Evolutionary conservation across 768 basidiomycete species (phyloP).

Genomic region (Candolleomyces eurysporus): DNA sequence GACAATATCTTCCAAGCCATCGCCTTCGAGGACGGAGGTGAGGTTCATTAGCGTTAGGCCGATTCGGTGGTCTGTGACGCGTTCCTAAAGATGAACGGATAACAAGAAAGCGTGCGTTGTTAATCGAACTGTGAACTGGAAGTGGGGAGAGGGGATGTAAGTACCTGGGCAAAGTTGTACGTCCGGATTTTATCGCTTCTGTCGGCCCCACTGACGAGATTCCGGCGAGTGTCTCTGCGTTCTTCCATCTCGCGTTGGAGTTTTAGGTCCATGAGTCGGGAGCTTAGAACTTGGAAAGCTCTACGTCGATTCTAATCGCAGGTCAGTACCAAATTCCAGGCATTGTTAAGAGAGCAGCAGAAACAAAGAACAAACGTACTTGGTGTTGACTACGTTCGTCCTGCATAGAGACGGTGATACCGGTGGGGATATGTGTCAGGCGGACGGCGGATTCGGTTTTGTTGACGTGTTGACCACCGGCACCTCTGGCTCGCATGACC

Average conservation of each 20-base stretch:
- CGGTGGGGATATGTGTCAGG: slow-evolving; percentile 88
- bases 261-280: slow-evolving; percentile 81
- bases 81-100: slow-evolving; percentile 52
- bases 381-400: slow-evolving; percentile 96
- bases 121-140: too few species aligned
- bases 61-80: slow-evolving; percentile 91
- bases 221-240: slow-evolving; percentile 65
- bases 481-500: slow-evolving; percentile 95
- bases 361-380: slow-evolving; percentile 7
- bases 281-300: slow-evolving; percentile 87
- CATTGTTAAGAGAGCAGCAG: too few species aligned
- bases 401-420: slow-evolving; percentile 96
- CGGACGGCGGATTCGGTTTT: slow-evolving; percentile 98
- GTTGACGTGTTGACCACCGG: slow-evolving; percentile 98
- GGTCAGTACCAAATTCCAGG: too few species aligned
- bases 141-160: slow-evolving; percentile 10
- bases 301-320: slow-evolving; percentile 64
- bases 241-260: slow-evolving; percentile 67
- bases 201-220: slow-evolving; percentile 78
- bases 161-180: slow-evolving; percentile 88
- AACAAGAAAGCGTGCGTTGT: too few species aligned
- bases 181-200: slow-evolving; percentile 95
- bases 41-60: slow-evolving; percentile 73
- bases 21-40: slow-evolving; percentile 62
- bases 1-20: slow-evolving; percentile 56